Evolutionary conservation across 805 yeast species (phyloP), one percentile per base, ranked within the genome.

Genomic region (Metschnikowia cubensis): DNA sequence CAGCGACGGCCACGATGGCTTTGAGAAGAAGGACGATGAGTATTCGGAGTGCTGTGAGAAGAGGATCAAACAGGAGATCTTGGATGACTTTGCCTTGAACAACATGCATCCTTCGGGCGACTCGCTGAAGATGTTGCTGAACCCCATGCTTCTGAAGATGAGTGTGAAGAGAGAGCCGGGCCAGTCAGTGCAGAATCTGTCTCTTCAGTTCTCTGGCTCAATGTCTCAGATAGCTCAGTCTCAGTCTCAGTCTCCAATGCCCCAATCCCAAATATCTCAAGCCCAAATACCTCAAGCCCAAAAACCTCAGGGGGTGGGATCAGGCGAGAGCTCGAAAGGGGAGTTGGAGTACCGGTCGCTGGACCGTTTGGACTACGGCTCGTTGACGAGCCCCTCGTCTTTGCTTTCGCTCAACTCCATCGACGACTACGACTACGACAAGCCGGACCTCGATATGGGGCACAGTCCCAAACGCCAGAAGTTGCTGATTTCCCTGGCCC

Each of bases 51-150:
- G 47, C 38, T 58, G 47, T 50, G 60, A 59, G 20, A 45, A 59
- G 59, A 53, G 58, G 50, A 64, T 71, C 56, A 71, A 70, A 50
- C 73, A 71, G 52, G 75, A 70, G 52, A 70, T 70, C 50, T 68
- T 70, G 47, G 70, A 69, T 49, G 75, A 71, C 52, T 71, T 71
- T 49, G 51, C 61, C 47, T 58, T 71, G 54, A 71, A 71, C 58
- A 70, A 70, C 50, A 68, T 70, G 35, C 72, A 25, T 25, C 29
- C 29, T 25, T 25, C 29, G 11, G 29, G 29, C 2, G 29, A 25
- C 4, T 25, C 29, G 2, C 29, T 8, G 29, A 25, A 25, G 29
- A 25, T 25, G 4, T 25, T 11, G 8, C 29, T 8, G 29, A 25
- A 25, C 8, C 11, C 29, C 29, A 25, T 25, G 29, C 1, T 11